Conservation (phyloP, 2,329 filamentous ascomycete species). For the Aspergillus pseudotamarii region DNA sequence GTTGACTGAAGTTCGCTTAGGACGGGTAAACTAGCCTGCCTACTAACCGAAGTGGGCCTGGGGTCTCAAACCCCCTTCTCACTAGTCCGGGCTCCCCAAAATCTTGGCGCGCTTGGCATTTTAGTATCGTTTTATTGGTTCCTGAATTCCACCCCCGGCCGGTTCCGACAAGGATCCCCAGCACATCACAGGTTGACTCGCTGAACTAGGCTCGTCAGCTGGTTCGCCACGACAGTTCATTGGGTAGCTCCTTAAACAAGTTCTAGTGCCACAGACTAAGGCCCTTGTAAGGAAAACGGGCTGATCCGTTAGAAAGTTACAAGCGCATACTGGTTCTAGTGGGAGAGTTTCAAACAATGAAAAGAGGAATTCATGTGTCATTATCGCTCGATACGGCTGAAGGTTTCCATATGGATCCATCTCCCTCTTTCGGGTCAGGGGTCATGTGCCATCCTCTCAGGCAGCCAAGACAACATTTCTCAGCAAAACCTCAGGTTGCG, state of each 20-base stretch:
- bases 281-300: background rate
- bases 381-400: background rate
- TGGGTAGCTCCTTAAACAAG: background rate
- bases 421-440: background rate
- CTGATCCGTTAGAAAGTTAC: background rate
- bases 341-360: background rate
- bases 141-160: constrained; percentile 8
- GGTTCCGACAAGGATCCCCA: constrained; percentile 12
- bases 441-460: background rate
- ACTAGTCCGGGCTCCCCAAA: constrained; percentile 10
- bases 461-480: background rate
- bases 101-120: constrained; percentile 18
- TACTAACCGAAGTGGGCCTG: background rate
- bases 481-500: background rate
- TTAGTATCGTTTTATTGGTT: background rate
- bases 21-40: background rate
- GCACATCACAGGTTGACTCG: constrained; percentile 7
- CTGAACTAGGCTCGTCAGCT: constrained; percentile 9
- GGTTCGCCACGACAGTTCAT: constrained; percentile 2
- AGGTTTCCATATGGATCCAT: background rate
- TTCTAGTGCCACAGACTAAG: background rate
- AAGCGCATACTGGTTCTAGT: background rate
- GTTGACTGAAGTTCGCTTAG: background rate
- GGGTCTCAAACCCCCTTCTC: constrained; percentile 1
- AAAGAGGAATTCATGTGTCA: background rate